A percentile compares a stretch with the other conserved stretches of the same genome.
phyloP scores from a whole-genome alignment of 179 eudicot genomes.

The Patellifolia procumbens region DNA sequence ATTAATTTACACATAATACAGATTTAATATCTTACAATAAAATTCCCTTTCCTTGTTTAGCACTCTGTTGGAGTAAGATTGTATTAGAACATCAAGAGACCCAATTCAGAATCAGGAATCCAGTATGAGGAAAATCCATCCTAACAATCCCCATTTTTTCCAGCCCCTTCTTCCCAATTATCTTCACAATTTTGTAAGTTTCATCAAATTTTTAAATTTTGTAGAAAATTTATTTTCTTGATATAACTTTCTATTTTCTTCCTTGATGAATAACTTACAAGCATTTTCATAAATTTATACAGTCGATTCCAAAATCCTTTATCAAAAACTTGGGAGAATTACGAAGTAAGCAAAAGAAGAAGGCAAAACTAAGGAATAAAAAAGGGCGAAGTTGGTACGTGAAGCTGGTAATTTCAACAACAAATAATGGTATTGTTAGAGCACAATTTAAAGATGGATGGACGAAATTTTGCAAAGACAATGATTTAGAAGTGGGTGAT shows the following conservation, averaged over 20 bases:
- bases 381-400: constrained; percentile 14
- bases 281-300: no score
- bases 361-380: constrained; percentile 5
- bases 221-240: neutral
- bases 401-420: neutral
- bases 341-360: neutral
- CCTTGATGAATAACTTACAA: neutral
- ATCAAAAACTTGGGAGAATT: neutral
- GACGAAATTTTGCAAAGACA: constrained; percentile 23
- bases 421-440: neutral
- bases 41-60: no score
- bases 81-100: no score
- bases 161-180: neutral
- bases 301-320: constrained; percentile 33
- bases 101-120: no score
- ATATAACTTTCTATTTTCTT: neutral
- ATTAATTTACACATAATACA: no score
- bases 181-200: neutral
- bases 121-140: no score
- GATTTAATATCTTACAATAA: no score
- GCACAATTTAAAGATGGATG: constrained; percentile 25
- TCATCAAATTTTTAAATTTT: no score
- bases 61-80: no score
- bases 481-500: constrained; percentile 25
- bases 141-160: no score